These are phyloP conservation scores for Cyclotella atomus DNA, from an alignment of 108 stramenopile species.

Conservation along the genomic window DNA sequence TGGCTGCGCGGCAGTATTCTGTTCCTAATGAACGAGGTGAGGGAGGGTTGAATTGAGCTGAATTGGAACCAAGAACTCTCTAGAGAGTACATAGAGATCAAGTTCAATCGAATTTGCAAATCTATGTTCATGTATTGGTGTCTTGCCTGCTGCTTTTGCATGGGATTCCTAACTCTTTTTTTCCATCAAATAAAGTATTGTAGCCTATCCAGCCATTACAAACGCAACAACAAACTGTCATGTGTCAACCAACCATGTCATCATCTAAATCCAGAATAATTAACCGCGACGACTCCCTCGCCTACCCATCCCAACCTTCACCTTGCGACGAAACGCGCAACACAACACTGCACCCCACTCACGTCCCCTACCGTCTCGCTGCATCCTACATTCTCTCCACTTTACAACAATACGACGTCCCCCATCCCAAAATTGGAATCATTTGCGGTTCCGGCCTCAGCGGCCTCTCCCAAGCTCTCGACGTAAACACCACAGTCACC, in stretches of 20 bases:
- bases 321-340: neutral
- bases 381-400: slow-evolving; percentile 53
- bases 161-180: neutral
- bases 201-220: too few relatives aligned
- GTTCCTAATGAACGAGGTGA: too few relatives aligned
- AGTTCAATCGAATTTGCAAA: too few relatives aligned
- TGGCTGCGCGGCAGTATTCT: too few relatives aligned
- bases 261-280: neutral
- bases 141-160: too few relatives aligned
- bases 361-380: slow-evolving; percentile 67
- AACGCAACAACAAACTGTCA: too few relatives aligned
- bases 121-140: too few relatives aligned
- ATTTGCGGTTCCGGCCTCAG: slow-evolving; percentile 92
- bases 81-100: too few relatives aligned
- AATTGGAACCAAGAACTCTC: too few relatives aligned
- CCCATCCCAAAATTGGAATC: slow-evolving; percentile 74
- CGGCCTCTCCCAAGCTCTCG: slow-evolving; percentile 66
- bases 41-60: too few relatives aligned
- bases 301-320: neutral
- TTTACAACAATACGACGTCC: slow-evolving; percentile 41
- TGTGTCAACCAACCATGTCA: slow-evolving; percentile 2
- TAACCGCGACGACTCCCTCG: slow-evolving; percentile 4
- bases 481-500: slow-evolving; percentile 52
- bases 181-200: neutral
- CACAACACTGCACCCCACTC: slow-evolving; percentile 17